A percentile compares a stretch with the other conserved stretches of the same genome.
phyloP scores from a whole-genome alignment of 352 stramenopile genomes.

The Phytopythium boreale region DNA sequence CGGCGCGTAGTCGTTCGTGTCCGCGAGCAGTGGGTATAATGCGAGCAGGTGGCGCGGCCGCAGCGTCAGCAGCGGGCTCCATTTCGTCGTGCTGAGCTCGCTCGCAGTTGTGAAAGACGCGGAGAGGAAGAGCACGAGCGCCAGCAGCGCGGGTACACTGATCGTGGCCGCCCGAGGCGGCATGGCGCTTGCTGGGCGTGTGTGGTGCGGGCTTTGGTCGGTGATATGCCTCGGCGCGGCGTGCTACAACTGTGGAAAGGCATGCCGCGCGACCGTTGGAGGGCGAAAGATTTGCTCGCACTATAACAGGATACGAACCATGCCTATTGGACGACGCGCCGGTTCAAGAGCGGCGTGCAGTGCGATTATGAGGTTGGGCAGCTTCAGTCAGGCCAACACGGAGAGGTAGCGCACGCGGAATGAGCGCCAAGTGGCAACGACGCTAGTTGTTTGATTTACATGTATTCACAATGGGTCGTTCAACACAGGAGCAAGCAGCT shows the following conservation, averaged over 20 bases:
- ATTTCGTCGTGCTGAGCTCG: neutral
- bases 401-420: too few relatives aligned
- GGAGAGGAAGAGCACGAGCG: neutral
- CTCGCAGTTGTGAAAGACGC: neutral
- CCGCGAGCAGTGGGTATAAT: constrained; percentile 37
- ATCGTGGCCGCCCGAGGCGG: too few relatives aligned
- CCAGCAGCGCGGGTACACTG: neutral
- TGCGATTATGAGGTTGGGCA: neutral
- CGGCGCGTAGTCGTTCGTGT: constrained; percentile 39
- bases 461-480: neutral
- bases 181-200: neutral
- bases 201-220: too few relatives aligned
- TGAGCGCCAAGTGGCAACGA: too few relatives aligned
- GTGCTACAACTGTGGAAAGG: too few relatives aligned
- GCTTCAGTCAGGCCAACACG: too few relatives aligned
- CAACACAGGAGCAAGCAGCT: too few relatives aligned
- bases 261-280: neutral
- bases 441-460: too few relatives aligned
- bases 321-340: too few relatives aligned
- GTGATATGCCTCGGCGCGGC: too few relatives aligned
- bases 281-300: neutral
- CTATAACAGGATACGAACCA: too few relatives aligned
- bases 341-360: too few relatives aligned
- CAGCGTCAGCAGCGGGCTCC: constrained; percentile 26
- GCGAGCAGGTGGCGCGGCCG: constrained; percentile 35